A percentile compares a stretch with the other conserved stretches of the same genome.
Conservation (phyloP, 768 basidiomycete species). For the Amanita thiersii region DNA sequence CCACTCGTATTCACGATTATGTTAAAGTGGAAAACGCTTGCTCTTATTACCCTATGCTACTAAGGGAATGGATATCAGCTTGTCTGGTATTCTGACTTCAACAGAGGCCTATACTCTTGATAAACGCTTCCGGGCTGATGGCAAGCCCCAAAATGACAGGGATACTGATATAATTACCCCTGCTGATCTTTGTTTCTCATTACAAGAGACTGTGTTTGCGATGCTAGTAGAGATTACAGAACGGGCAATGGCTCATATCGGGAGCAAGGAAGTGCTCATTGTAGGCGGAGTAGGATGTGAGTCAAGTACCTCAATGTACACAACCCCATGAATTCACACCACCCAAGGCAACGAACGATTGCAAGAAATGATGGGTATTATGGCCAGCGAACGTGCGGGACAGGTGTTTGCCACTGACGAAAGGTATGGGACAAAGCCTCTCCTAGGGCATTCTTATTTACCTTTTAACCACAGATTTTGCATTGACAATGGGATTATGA, state of each 20-base stretch:
- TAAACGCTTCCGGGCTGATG: constrained; percentile 64
- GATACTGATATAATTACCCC: constrained; percentile 77
- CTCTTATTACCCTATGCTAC: constrained; percentile 88
- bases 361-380: constrained; percentile 98
- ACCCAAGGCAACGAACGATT: constrained; percentile 77
- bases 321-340: constrained; percentile 3
- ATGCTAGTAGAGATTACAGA: constrained; percentile 99
- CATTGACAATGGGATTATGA: constrained; percentile 99
- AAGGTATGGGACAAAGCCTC: constrained; percentile 40
- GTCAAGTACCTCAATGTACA: constrained; percentile 20
- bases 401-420: constrained; percentile 94
- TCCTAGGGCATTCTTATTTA: neutral
- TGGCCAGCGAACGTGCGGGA: constrained; percentile 87
- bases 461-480: constrained; percentile 62
- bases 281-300: constrained; percentile 99
- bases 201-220: constrained; percentile 95
- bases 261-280: constrained; percentile 91
- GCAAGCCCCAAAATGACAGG: constrained; percentile 25
- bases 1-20: constrained; percentile 3
- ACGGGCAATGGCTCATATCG: constrained; percentile 97
- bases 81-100: constrained; percentile 90
- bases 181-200: constrained; percentile 93
- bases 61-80: constrained; percentile 96
- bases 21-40: constrained; percentile 72
- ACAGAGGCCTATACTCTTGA: constrained; percentile 84